These are phyloP conservation scores for Trichoderma asperelloides DNA, from an alignment of 495 filamentous ascomycete species.

Conservation along the genomic window DNA sequence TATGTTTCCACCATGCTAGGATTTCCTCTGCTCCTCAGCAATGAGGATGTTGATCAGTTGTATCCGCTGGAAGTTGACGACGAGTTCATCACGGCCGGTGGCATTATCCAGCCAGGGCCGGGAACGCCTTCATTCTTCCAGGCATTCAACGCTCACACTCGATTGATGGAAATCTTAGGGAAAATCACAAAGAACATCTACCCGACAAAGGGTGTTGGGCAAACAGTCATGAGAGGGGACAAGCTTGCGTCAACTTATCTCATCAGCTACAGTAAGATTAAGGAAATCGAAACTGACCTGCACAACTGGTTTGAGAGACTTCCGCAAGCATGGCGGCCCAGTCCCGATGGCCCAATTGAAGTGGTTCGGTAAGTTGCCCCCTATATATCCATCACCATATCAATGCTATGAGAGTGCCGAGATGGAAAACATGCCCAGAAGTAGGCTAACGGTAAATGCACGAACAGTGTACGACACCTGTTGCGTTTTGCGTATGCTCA, in stretches of 20 bases:
- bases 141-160: constrained; percentile 78
- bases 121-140: constrained; percentile 66
- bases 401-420: too few species aligned
- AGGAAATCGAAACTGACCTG: constrained; percentile 83
- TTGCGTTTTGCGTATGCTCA: constrained; percentile 83
- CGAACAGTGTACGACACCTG: constrained; percentile 69
- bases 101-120: constrained; percentile 65
- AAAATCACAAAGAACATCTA: constrained; percentile 89
- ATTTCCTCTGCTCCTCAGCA: constrained; percentile 71
- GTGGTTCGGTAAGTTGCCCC: constrained; percentile 59
- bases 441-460: constrained; percentile 13
- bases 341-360: constrained; percentile 61
- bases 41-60: constrained; percentile 89
- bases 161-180: constrained; percentile 64
- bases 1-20: constrained; percentile 87
- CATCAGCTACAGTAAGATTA: constrained; percentile 79
- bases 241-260: constrained; percentile 50
- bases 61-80: constrained; percentile 81
- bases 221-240: constrained; percentile 38
- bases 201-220: constrained; percentile 65
- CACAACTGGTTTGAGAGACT: constrained; percentile 75
- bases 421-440: background rate
- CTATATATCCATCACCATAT: background rate
- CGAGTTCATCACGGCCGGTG: constrained; percentile 74
- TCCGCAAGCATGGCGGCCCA: constrained; percentile 64